Conservation (phyloP, 176 grass and related monocot species). For the Calamus simplicifolius region DNA sequence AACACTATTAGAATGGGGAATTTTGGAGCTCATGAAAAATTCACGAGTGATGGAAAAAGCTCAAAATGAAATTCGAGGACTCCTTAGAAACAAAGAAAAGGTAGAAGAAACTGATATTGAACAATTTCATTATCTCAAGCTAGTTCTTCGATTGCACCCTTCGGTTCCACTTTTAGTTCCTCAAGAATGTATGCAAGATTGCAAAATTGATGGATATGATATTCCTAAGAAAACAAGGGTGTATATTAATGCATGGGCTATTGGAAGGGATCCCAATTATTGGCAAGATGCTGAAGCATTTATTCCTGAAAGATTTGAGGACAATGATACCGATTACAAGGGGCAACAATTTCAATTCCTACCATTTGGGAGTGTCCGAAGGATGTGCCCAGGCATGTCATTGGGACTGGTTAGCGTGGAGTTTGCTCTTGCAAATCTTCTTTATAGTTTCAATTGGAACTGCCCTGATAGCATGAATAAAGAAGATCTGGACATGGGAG, state of each 20-base stretch:
- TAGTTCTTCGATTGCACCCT: constrained; percentile 19
- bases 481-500: constrained; percentile 14
- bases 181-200: constrained; percentile 1
- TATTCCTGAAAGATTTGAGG: constrained; percentile 7
- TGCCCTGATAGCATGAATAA: not conserved
- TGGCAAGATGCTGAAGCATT: constrained; percentile 27
- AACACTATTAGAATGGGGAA: constrained; percentile 14
- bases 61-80: constrained; percentile 18
- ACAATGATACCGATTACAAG: constrained; percentile 13
- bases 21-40: constrained; percentile 28
- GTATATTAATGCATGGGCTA: constrained; percentile 31
- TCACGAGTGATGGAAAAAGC: constrained; percentile 11
- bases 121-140: constrained; percentile 16
- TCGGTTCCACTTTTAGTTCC: constrained; percentile 4
- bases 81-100: constrained; percentile 1
- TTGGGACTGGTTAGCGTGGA: constrained; percentile 9
- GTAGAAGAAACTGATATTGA: constrained; percentile 9
- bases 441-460: constrained; percentile 20
- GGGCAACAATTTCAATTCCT: constrained; percentile 26
- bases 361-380: constrained; percentile 25
- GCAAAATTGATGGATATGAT: constrained; percentile 16
- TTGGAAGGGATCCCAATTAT: constrained; percentile 21
- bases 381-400: constrained; percentile 27
- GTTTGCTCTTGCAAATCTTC: constrained; percentile 12
- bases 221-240: constrained; percentile 19